These are phyloP conservation scores for Gamsiella multidivaricata DNA, from an alignment of 192 early-diverging fungal species.

Conservation along the genomic window DNA sequence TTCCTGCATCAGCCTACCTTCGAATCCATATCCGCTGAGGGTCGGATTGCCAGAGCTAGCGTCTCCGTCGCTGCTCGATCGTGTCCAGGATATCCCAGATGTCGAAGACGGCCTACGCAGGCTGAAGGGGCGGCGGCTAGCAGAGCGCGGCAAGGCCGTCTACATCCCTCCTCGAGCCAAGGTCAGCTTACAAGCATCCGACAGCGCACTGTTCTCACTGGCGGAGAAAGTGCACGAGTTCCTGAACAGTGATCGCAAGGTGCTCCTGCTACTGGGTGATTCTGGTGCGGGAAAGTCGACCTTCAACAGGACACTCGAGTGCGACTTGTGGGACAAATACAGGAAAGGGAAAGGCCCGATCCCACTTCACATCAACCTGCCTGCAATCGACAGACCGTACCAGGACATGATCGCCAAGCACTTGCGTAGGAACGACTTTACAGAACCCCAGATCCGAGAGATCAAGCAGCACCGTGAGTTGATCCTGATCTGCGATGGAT, in stretches of 20 bases:
- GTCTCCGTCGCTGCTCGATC: background rate
- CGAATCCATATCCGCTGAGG: background rate
- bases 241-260: background rate
- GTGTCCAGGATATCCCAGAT: background rate
- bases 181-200: background rate
- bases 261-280: slow-evolving; percentile 6
- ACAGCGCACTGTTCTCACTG: background rate
- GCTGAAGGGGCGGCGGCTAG: background rate
- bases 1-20: too few species aligned
- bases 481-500: slow-evolving; percentile 25
- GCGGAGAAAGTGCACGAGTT: background rate
- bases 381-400: background rate
- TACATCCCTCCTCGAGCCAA: slow-evolving; percentile 12
- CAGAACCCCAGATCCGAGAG: background rate
- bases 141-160: background rate
- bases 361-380: background rate
- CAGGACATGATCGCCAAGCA: slow-evolving; percentile 13
- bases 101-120: background rate
- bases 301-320: background rate
- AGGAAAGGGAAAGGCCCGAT: background rate
- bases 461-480: background rate
- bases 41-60: background rate
- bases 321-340: background rate
- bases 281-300: slow-evolving; percentile 23
- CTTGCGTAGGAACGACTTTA: background rate